Percentiles rank a stretch among this genome's conserved stretches.
Evolutionary conservation across 257 asterid genomes (phyloP).

Genomic region (Hygrophila difformis): DNA sequence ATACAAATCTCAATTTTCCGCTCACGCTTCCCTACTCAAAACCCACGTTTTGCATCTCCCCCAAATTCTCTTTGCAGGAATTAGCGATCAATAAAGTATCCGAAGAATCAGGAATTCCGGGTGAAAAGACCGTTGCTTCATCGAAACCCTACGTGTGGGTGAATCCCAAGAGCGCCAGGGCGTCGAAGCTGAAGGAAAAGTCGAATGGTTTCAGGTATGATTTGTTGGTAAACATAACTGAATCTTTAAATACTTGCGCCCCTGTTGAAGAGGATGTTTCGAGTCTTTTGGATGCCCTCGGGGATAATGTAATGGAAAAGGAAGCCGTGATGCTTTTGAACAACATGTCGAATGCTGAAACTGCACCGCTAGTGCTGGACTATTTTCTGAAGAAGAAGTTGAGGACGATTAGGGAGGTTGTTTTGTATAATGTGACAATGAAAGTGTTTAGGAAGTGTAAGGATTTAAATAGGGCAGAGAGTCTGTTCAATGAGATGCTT

Average conservation of each 20-base stretch:
- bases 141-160: slow-evolving; percentile 62
- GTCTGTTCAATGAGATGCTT: slow-evolving; percentile 55
- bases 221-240: slow-evolving; percentile 42
- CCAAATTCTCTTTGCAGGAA: slow-evolving; percentile 36
- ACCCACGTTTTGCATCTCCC: slow-evolving; percentile 11
- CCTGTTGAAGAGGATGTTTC: slow-evolving; percentile 35
- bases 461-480: slow-evolving; percentile 52
- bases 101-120: slow-evolving; percentile 22
- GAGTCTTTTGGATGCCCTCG: slow-evolving; percentile 26
- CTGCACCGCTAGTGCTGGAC: slow-evolving; percentile 41
- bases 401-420: slow-evolving; percentile 29
- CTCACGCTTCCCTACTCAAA: slow-evolving; percentile 24
- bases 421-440: slow-evolving; percentile 73
- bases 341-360: slow-evolving; percentile 56
- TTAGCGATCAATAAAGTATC: slow-evolving; percentile 14
- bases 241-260: slow-evolving; percentile 45
- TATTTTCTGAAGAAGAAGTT: slow-evolving; percentile 39
- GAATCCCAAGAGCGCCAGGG: slow-evolving; percentile 69
- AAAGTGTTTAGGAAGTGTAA: slow-evolving; percentile 62
- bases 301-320: slow-evolving; percentile 38
- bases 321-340: slow-evolving; percentile 65
- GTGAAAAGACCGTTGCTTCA: slow-evolving; percentile 20
- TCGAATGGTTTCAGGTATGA: slow-evolving; percentile 58
- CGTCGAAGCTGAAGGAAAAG: slow-evolving; percentile 38
- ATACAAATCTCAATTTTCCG: slow-evolving; percentile 20